These are phyloP conservation scores for Rubia balearica DNA, from an alignment of 305 asterid species.

Conservation along the genomic window DNA sequence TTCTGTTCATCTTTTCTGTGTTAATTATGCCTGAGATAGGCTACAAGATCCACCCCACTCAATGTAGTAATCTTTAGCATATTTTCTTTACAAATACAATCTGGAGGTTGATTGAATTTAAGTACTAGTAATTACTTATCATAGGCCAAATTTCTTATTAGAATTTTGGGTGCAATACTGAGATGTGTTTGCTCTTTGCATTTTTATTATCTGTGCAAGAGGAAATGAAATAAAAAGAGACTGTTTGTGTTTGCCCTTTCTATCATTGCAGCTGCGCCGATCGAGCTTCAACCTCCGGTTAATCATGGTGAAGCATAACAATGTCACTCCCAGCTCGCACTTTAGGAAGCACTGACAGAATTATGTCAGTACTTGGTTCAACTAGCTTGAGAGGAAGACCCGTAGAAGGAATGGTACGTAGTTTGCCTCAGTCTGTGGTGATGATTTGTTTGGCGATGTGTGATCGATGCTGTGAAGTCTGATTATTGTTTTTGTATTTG, in stretches of 20 bases:
- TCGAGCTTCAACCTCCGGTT: too few species aligned
- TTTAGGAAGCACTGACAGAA: background rate
- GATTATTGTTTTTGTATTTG: background rate
- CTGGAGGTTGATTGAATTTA: slow-evolving; percentile 5
- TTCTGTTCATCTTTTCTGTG: background rate
- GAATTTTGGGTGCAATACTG: background rate
- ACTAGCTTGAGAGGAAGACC: background rate
- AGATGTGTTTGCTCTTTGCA: background rate
- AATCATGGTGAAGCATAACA: background rate
- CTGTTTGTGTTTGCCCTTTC: too few species aligned
- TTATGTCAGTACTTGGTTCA: background rate
- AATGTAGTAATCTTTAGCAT: background rate
- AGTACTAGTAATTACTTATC: background rate
- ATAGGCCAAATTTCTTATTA: slow-evolving; percentile 1
- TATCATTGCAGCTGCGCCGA: too few species aligned
- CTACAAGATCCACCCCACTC: background rate
- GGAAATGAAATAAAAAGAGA: too few species aligned
- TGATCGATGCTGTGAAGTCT: background rate
- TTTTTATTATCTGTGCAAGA: too few species aligned
- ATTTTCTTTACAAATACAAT: background rate
- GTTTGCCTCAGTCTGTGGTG: too few species aligned
- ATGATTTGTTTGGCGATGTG: too few species aligned
- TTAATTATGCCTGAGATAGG: background rate
- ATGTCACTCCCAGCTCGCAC: background rate
- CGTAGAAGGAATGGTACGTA: background rate